Percentiles rank a stretch among this genome's conserved stretches.
phyloP scores from a whole-genome alignment of 129 eudicot species.

The Flaveria brownii region DNA sequence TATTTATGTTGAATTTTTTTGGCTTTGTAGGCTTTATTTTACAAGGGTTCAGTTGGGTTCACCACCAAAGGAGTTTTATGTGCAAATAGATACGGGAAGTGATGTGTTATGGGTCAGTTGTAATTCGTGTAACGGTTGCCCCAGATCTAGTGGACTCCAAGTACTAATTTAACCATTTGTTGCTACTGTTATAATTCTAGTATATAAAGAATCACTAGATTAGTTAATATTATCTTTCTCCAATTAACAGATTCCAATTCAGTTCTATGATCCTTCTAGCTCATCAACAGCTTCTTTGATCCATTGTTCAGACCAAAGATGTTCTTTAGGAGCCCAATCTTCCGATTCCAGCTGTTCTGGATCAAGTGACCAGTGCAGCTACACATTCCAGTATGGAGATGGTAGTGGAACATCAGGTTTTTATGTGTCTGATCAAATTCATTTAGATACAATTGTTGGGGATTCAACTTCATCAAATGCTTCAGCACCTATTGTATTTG shows the following conservation, averaged over 20 bases:
- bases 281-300: slow-evolving; percentile 66
- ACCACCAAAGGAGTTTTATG: slow-evolving; percentile 82
- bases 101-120: slow-evolving; percentile 94
- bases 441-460: slow-evolving; percentile 70
- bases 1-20: slow-evolving; percentile 2
- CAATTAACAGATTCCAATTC: slow-evolving; percentile 60
- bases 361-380: slow-evolving; percentile 67
- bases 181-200: neutral
- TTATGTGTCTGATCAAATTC: slow-evolving; percentile 72
- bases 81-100: slow-evolving; percentile 95
- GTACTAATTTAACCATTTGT: slow-evolving; percentile 37
- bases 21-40: slow-evolving; percentile 67
- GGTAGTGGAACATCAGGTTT: slow-evolving; percentile 92
- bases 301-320: slow-evolving; percentile 77
- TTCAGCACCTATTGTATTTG: slow-evolving; percentile 76
- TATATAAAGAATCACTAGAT: neutral
- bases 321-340: slow-evolving; percentile 65
- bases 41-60: slow-evolving; percentile 81
- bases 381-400: slow-evolving; percentile 90
- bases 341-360: slow-evolving; percentile 71
- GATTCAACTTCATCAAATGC: slow-evolving; percentile 56
- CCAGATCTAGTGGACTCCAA: slow-evolving; percentile 85
- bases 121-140: slow-evolving; percentile 75
- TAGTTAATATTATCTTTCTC: neutral
- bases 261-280: slow-evolving; percentile 71